phyloP scores from a whole-genome alignment of 495 filamentous ascomycete species.

The Tirmania nivea region DNA sequence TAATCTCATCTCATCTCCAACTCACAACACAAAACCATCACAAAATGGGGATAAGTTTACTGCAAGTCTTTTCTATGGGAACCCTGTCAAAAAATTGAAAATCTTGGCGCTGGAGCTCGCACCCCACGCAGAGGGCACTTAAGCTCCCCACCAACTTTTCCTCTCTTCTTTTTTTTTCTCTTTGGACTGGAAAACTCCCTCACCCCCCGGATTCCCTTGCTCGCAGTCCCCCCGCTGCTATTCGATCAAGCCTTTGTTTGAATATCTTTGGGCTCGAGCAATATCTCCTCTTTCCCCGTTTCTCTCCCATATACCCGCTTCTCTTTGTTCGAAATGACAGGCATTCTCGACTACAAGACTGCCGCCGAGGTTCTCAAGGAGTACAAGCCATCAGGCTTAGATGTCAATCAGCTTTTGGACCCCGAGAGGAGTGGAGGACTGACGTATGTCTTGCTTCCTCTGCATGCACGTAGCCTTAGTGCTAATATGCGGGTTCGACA shows the following conservation, averaged over 20 bases:
- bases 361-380: conserved; percentile 59
- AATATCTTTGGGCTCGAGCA: conserved; percentile 1
- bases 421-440: conserved; percentile 72
- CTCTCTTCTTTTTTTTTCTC: conserved; percentile 7
- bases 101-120: neutral
- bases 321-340: conserved; percentile 20
- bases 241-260: conserved; percentile 1
- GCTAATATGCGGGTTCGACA: conserved; percentile 4
- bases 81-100: neutral
- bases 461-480: conserved; percentile 7
- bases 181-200: conserved; percentile 17
- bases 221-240: conserved; percentile 16
- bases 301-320: conserved; percentile 1
- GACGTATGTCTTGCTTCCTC: conserved; percentile 60
- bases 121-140: neutral
- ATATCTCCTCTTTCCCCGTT: neutral
- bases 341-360: conserved; percentile 31
- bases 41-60: too few relatives aligned
- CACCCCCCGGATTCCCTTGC: conserved; percentile 18
- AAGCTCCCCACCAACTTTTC: conserved; percentile 1
- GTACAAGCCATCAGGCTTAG: conserved; percentile 66
- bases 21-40: too few relatives aligned
- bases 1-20: too few relatives aligned
- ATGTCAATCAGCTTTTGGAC: conserved; percentile 61
- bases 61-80: too few relatives aligned